A percentile compares a stretch with the other conserved stretches of the same genome.
phyloP scores from a whole-genome alignment of 1,139 yeast species.

The Martiniozyma asiatica region DNA sequence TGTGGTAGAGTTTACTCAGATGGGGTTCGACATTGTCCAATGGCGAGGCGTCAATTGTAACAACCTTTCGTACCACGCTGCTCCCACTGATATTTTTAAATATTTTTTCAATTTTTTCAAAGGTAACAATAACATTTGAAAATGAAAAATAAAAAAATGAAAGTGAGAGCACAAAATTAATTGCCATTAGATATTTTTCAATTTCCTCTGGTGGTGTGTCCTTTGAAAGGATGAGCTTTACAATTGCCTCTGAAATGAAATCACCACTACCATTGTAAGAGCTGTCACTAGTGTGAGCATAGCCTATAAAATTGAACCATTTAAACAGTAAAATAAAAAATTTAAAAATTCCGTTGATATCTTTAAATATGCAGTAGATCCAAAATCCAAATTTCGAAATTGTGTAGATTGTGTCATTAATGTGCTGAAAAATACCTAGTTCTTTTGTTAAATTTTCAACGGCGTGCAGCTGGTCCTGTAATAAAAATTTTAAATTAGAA shows the following conservation, averaged over 20 bases:
- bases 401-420: no score
- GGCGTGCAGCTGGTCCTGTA: no score
- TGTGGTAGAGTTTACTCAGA: no score
- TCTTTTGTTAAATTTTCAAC: no score
- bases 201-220: conserved; percentile 26
- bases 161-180: conserved; percentile 55
- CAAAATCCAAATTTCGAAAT: conserved; percentile 28
- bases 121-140: conserved; percentile 47
- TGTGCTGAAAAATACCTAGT: no score
- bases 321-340: no score
- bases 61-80: no score
- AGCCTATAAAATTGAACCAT: no score
- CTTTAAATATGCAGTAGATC: conserved; percentile 53
- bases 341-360: conserved; percentile 25
- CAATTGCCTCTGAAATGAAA: conserved; percentile 56
- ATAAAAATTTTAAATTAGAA: no score
- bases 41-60: no score
- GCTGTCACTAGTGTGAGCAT: conserved; percentile 15
- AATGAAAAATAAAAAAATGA: conserved; percentile 56
- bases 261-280: conserved; percentile 27
- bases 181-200: conserved; percentile 48
- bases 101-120: conserved; percentile 22
- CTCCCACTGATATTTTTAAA: no score
- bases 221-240: conserved; percentile 17
- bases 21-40: no score